These are phyloP conservation scores for Caulochytrium protostelioides DNA, from an alignment of 371 early-diverging fungal species.

Conservation along the genomic window DNA sequence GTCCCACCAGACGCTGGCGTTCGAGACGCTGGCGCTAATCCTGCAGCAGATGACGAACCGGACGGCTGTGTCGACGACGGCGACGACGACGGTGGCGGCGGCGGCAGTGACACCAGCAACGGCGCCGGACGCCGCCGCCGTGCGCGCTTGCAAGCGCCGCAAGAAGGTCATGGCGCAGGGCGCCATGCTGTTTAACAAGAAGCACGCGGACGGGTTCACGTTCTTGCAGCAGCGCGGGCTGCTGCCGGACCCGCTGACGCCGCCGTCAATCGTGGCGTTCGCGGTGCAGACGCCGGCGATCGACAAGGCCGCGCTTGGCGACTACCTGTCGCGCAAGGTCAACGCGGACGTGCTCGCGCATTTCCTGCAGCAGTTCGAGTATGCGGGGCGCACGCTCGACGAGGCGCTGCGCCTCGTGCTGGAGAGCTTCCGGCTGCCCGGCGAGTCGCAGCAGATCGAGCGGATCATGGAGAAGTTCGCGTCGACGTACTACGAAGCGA, in stretches of 20 bases:
- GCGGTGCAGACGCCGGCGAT: conserved; percentile 46
- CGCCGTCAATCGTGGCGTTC: conserved; percentile 39
- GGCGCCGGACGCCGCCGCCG: conserved; percentile 5
- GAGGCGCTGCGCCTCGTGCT: conserved; percentile 65
- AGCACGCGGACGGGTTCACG: conserved; percentile 57
- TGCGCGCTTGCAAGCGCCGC: conserved; percentile 13
- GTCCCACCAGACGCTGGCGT: conserved; percentile 34
- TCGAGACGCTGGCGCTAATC: conserved; percentile 58
- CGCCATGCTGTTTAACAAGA: conserved; percentile 57
- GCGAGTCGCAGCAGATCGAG: conserved; percentile 85
- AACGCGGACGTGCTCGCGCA: conserved; percentile 50
- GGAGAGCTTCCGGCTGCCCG: conserved; percentile 70
- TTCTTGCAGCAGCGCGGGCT: conserved; percentile 31
- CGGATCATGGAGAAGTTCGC: conserved; percentile 75
- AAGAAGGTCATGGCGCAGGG: conserved; percentile 57
- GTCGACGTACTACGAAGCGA: conserved; percentile 38
- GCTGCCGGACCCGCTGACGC: conserved; percentile 22
- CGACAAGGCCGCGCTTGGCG: conserved; percentile 62
- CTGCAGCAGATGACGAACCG: conserved; percentile 56
- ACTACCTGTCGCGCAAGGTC: conserved; percentile 61
- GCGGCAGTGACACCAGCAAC: background rate
- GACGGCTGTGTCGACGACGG: conserved; percentile 10
- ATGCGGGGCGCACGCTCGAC: conserved; percentile 42
- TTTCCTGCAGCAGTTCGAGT: conserved; percentile 67
- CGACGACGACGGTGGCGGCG: background rate